Evolutionary conservation across 2,329 filamentous ascomycete genomes (phyloP), one percentile per base, ranked within the genome.

Genomic region (Ophiostoma himal-ulmi): DNA sequence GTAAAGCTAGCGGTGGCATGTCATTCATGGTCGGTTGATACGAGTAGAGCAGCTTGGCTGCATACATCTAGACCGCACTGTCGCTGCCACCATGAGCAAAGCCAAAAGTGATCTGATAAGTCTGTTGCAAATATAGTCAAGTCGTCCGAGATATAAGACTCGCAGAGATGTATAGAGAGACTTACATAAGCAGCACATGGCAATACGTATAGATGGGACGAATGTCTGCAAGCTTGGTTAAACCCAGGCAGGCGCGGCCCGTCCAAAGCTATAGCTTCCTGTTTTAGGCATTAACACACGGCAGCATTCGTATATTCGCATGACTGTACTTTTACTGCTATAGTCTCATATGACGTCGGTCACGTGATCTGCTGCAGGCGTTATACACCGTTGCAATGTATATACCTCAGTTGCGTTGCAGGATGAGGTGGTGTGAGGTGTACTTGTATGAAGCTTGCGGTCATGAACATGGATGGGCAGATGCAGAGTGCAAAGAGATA

Each of bases 391-490:
- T 44, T 13, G 7, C 11, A 13, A 8, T 5, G 5, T 57, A 57
- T 57, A 57, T 57, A 57, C 52, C 52, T 57, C 52, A 57, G 52
- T 26, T 57, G 52, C 52, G 22, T 57, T 48, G 44, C 52, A 57
- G 52, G 52, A 57, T 26, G 22, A 13, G 52, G 52, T 57, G 52
- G 22, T 57, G 52, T 48, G 44, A 60, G 22, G 1, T 30, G 54
- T 57, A 26, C 10, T 30, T 10, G 1, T 57, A 6, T 22, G 52
- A 57, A 26, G 22, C 52, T 14, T 5, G 13, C 57, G 30, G 36
- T 26, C 30, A 36, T 36, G 57, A 34, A 34, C 30, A 36, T 34
- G n/a, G n/a, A 64, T 57, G 52, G 48, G 52, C 52, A 57, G 52
- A 30, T 22, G 48, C 22, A 10, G 10, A 11, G 44, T 48, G 44